phyloP scores from a whole-genome alignment of 164 flowering plant genomes.

The Stephania cephalantha region DNA sequence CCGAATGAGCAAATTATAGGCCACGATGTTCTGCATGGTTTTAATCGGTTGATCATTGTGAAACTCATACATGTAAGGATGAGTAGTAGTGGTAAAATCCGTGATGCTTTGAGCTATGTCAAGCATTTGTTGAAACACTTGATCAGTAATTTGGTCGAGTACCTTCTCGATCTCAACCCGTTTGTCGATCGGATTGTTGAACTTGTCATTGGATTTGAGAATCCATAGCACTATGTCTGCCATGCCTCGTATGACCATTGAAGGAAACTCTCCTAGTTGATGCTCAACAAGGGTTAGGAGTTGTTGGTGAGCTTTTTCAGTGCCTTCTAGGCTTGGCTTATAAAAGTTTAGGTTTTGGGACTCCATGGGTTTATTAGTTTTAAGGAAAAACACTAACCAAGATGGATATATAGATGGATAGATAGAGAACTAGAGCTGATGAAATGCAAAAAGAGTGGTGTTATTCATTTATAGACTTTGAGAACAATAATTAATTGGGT shows the following conservation, averaged over 20 bases:
- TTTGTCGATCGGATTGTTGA: neutral
- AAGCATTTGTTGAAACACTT: constrained; percentile 2
- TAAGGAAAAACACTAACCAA: no score
- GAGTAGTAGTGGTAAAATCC: neutral
- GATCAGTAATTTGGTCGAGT: neutral
- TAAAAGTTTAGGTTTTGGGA: neutral
- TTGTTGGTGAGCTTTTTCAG: constrained; percentile 5
- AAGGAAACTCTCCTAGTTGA: neutral
- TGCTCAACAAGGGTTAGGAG: neutral
- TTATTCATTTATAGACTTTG: no score
- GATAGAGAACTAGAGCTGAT: no score
- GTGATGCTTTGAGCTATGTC: constrained; percentile 1
- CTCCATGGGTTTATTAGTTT: no score
- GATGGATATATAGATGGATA: no score
- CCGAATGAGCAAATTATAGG: no score
- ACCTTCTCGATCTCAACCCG: constrained; percentile 2
- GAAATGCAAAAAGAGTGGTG: no score
- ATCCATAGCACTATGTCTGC: constrained; percentile 8
- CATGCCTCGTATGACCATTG: neutral
- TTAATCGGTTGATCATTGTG: no score
- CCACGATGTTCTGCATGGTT: no score
- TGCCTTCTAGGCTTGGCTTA: constrained; percentile 1
- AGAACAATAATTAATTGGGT: no score
- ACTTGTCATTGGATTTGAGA: neutral
- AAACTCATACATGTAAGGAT: no score